These are phyloP conservation scores for Termitomyces sp. DNA, from an alignment of 768 basidiomycete genomes.

Conservation along the genomic window DNA sequence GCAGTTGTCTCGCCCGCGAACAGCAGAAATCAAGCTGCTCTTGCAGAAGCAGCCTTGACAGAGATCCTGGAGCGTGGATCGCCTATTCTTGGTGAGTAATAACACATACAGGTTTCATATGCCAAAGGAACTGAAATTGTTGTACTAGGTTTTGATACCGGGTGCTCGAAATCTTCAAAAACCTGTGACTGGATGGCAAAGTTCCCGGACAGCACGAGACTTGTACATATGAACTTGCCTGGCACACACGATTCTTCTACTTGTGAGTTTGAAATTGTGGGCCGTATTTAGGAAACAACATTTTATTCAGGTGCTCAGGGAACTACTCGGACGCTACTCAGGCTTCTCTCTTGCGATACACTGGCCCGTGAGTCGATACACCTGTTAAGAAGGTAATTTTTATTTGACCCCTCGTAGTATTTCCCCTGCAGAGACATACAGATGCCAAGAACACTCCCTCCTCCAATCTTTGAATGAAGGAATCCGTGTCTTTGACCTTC, in stretches of 20 bases:
- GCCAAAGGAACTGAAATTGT: not conserved
- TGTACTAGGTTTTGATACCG: constrained; percentile 29
- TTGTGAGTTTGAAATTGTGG: constrained; percentile 22
- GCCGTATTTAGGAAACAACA: not conserved
- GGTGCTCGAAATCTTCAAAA: constrained; percentile 27
- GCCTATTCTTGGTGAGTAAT: constrained; percentile 26
- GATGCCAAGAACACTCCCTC: constrained; percentile 44
- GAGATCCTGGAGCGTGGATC: constrained; percentile 28
- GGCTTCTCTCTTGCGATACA: constrained; percentile 38
- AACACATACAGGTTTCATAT: not conserved
- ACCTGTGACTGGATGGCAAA: constrained; percentile 46
- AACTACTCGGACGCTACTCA: constrained; percentile 41
- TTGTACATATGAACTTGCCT: constrained; percentile 50
- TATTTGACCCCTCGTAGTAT: constrained; percentile 19
- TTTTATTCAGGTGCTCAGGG: constrained; percentile 23
- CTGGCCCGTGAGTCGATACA: constrained; percentile 33
- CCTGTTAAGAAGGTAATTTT: not conserved
- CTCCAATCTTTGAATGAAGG: constrained; percentile 44
- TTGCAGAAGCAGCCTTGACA: constrained; percentile 22
- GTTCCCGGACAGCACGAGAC: constrained; percentile 35
- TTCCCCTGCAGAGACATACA: constrained; percentile 29
- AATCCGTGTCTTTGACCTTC: constrained; percentile 47
- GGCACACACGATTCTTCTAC: constrained; percentile 50
- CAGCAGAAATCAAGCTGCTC: constrained; percentile 7
- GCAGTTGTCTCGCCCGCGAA: not conserved